Base-by-base conservation (phyloP, 164 flowering plant species). In the Malania oleifera region DNA sequence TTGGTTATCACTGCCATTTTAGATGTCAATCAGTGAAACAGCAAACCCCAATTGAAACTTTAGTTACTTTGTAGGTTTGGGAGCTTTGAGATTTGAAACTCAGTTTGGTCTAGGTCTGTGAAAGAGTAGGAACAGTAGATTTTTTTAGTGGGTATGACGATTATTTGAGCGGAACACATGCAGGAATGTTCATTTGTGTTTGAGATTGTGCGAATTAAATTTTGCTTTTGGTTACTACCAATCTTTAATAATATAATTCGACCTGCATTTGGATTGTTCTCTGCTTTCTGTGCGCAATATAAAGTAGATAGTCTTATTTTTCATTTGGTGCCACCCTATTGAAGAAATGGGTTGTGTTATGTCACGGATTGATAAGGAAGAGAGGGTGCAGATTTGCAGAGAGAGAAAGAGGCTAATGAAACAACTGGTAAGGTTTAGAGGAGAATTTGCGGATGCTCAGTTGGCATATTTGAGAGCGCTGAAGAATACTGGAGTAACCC, bases 401-500 rank as follows among this genome's bases (percentile, higher is more conserved):
- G 87, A 83, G 71, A 80, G 96, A 54, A 86, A 73, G 75, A 78
- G 55, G 75, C 44, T 84, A 18, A 81, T 88, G 83, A 91, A 88
- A 58, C 85, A 80, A 51, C 63, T 88, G 39, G 64, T 88, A 51
- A 69, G 62, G 27, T 70, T 69, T 60, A 68, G 93, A 27, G 74
- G 61, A 31, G 85, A 83, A 60, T 84, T 87, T 67, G 83, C 93
- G 8, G 78, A 73, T 52, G 69, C 93, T 19, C 91, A 77, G 53
- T 60, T 84, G 70, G 77, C 77, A 25, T 91, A 91, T 65, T 69
- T 91, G 67, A 83, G 77, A 52, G 67, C 91, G 43, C 53, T 91
- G 63, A 87, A 72, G 68, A 83, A 91, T 56, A 86, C 87, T 39
- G 98, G 98, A n/a, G 80, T 64, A 12, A 86, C 98, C 9, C 93